Conservation (phyloP, 2,329 filamentous ascomycete genomes). For the Sclerotinia trifoliorum region DNA sequence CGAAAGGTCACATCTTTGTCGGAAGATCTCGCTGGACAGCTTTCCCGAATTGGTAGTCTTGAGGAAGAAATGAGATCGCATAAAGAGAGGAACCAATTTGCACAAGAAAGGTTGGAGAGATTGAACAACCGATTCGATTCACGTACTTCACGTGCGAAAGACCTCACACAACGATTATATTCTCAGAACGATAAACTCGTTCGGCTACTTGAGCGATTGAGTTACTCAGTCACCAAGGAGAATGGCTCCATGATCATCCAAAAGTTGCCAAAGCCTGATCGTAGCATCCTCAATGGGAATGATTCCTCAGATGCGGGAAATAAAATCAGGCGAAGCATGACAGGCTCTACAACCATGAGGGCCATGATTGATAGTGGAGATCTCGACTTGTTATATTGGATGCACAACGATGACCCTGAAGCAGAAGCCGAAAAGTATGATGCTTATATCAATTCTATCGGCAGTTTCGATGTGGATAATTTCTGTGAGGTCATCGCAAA, state of each 20-base stretch:
- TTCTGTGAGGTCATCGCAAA: slow-evolving; percentile 85
- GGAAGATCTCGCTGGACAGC: slow-evolving; percentile 70
- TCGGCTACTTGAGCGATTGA: slow-evolving; percentile 80
- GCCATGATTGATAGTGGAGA: slow-evolving; percentile 62
- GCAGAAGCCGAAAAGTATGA: slow-evolving; percentile 72
- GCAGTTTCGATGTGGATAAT: slow-evolving; percentile 77
- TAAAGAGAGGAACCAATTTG: slow-evolving; percentile 60
- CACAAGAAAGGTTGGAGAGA: slow-evolving; percentile 52
- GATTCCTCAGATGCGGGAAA: slow-evolving; percentile 57
- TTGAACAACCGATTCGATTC: slow-evolving; percentile 62
- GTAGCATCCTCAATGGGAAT: slow-evolving; percentile 58
- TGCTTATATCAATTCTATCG: slow-evolving; percentile 69
- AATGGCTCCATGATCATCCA: slow-evolving; percentile 73
- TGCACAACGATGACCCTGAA: slow-evolving; percentile 63
- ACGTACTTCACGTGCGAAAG: slow-evolving; percentile 71
- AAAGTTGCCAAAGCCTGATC: slow-evolving; percentile 62
- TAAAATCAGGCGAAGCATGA: slow-evolving; percentile 52
- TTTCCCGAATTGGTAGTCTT: slow-evolving; percentile 71
- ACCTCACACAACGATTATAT: slow-evolving; percentile 80
- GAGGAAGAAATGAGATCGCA: slow-evolving; percentile 72
- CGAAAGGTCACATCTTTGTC: slow-evolving; percentile 64
- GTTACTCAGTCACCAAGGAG: slow-evolving; percentile 76
- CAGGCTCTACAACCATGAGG: slow-evolving; percentile 53
- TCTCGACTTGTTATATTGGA: slow-evolving; percentile 78
- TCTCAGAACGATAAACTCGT: slow-evolving; percentile 81